Evolutionary conservation across 2,329 filamentous ascomycete species (phyloP).

Genomic region (Verticillium zaregamsianum): DNA sequence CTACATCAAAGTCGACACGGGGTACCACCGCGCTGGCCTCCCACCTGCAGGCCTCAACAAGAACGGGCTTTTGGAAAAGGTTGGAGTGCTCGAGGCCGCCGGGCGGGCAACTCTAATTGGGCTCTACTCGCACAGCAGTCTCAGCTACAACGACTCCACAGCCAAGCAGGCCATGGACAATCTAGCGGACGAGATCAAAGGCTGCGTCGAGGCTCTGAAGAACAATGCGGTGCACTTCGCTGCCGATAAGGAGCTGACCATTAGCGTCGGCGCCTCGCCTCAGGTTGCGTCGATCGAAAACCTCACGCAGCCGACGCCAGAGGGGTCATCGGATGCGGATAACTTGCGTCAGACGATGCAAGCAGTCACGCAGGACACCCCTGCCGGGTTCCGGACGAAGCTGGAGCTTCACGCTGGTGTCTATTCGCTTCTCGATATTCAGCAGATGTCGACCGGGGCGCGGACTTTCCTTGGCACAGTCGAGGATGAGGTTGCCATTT

Average conservation of each 20-base stretch:
- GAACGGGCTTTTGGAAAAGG: conserved; percentile 28
- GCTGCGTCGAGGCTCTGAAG: conserved; percentile 20
- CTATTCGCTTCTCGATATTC: conserved; percentile 60
- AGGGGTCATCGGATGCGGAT: background rate
- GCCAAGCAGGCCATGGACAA: conserved; percentile 23
- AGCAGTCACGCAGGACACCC: conserved; percentile 5
- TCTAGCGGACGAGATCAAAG: conserved; percentile 22
- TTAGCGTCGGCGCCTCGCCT: conserved; percentile 28
- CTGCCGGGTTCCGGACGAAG: conserved; percentile 3
- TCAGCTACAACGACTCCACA: conserved; percentile 23
- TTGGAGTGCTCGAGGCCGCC: conserved; percentile 19
- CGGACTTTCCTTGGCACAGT: conserved; percentile 18
- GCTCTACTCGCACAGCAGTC: conserved; percentile 27
- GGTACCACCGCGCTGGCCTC: conserved; percentile 59
- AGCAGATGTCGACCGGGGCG: conserved; percentile 56
- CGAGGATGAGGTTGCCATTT: conserved; percentile 48
- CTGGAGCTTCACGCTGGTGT: conserved; percentile 63
- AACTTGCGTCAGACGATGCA: background rate
- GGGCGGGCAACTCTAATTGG: conserved; percentile 16
- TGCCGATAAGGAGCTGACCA: conserved; percentile 12
- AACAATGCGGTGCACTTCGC: conserved; percentile 11
- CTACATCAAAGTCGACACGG: conserved; percentile 60
- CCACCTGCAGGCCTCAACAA: conserved; percentile 34
- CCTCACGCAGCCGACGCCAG: background rate
- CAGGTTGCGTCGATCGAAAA: conserved; percentile 24